Evolutionary conservation across 495 filamentous ascomycete genomes (phyloP).

Genomic region (Penicillium manginii): DNA sequence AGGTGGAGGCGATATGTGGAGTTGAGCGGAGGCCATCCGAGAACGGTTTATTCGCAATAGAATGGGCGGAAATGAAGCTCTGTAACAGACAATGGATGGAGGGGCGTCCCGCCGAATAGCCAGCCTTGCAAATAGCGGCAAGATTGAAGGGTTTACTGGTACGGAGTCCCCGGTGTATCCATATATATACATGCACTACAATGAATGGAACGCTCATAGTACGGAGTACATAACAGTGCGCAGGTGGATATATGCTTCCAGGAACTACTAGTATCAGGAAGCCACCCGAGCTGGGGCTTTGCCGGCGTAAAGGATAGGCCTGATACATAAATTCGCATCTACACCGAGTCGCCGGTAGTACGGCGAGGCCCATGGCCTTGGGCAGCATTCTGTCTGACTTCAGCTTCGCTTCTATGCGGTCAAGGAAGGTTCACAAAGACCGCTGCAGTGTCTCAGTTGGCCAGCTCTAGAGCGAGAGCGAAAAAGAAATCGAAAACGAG

Average conservation of each 20-base stretch:
- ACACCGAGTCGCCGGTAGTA: constrained; percentile 16
- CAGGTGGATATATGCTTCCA: no score
- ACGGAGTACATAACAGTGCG: no score
- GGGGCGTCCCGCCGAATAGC: not conserved
- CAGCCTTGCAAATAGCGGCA: not conserved
- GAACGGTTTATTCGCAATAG: not conserved
- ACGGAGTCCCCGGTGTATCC: not conserved
- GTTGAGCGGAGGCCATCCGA: constrained; percentile 1
- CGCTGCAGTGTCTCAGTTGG: constrained; percentile 13
- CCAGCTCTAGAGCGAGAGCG: not conserved
- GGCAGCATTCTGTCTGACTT: constrained; percentile 21
- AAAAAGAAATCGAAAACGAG: not conserved
- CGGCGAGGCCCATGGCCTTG: constrained; percentile 8
- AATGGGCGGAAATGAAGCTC: not conserved
- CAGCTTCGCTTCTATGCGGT: constrained; percentile 23
- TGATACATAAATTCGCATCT: constrained; percentile 18
- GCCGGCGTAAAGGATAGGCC: constrained; percentile 11
- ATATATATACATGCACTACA: not conserved
- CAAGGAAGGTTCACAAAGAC: constrained; percentile 19
- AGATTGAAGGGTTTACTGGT: not conserved
- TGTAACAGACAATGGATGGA: not conserved
- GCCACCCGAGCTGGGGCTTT: constrained; percentile 18
- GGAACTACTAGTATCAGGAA: constrained; percentile 5
- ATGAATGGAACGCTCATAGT: not conserved
- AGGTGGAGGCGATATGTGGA: constrained; percentile 14